phyloP scores from a whole-genome alignment of 345 rosid species.

The Gossypium longicalyx region DNA sequence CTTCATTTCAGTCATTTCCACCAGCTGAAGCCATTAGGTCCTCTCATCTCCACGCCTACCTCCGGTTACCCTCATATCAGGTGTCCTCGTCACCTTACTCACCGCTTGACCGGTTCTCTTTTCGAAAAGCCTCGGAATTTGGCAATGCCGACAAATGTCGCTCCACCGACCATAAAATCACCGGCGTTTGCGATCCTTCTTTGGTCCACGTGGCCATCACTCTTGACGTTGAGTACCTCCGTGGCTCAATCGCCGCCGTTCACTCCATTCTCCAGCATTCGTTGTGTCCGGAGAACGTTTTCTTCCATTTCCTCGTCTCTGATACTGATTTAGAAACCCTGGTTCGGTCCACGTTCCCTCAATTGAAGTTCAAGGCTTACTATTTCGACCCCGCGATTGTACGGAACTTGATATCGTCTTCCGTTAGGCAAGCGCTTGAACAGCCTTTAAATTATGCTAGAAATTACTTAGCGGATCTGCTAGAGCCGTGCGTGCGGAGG shows the following conservation, averaged over 20 bases:
- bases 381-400: conserved; percentile 76
- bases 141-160: conserved; percentile 86
- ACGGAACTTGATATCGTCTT: conserved; percentile 66
- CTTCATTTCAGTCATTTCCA: conserved; percentile 78
- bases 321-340: conserved; percentile 57
- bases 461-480: conserved; percentile 72
- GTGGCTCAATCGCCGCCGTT: conserved; percentile 93
- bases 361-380: conserved; percentile 78
- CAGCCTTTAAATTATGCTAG: conserved; percentile 95
- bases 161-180: conserved; percentile 24
- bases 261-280: conserved; percentile 80
- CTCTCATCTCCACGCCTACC: conserved; percentile 46
- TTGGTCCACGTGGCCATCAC: conserved; percentile 87
- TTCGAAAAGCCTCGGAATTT: conserved; percentile 52
- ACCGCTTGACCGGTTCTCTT: conserved; percentile 37
- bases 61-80: conserved; percentile 31
- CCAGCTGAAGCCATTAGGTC: conserved; percentile 94
- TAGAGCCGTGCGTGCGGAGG: conserved; percentile 80
- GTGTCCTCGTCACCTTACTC: conserved; percentile 5
- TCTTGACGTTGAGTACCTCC: conserved; percentile 81
- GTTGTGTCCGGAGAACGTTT: conserved; percentile 67
- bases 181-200: conserved; percentile 69
- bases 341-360: conserved; percentile 80
- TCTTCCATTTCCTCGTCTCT: conserved; percentile 86
- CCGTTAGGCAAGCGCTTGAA: conserved; percentile 89